Base-by-base conservation (phyloP, 257 asterid genomes). In the Cynanchum wilfordii region DNA sequence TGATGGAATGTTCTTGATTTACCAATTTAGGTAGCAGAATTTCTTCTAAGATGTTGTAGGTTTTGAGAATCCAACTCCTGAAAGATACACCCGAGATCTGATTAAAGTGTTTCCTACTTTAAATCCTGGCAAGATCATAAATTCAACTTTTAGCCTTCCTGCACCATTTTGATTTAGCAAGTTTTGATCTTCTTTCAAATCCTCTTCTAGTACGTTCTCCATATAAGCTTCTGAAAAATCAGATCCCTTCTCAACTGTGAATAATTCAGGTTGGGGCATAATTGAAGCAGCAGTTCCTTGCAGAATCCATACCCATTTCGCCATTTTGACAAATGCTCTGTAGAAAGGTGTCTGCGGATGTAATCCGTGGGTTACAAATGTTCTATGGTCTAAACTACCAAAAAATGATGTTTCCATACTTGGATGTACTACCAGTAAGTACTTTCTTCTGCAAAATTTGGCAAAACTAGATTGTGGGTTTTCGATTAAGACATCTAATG, bases 111-210 rank as follows among this genome's bases (percentile, higher is more conserved):
- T 83, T 55, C 91, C 89, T 27, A 83, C 63, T 78, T 73, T 80
- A 81, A 89, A 91, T 29, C 97, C 97, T 20, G 97, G 96, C 82
- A 84, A 82, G 77, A 89, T 82, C 96, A 91, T 86, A 74, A 91
- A 87, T 82, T 88, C 97, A n/a, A 89, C 96, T 82, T 77, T 84
- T 75, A 64, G 80, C 68, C 82, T 82, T 76, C 80, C 81, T 69
- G 73, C 75, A 47, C 74, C 80, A 33, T 5, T 33, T 55, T 71
- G 78, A 72, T 75, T 80, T 76, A 51, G 25, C 65, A 75, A 55
- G 66, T 73, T 27, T 66, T 73, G 80, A 73, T 79, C 84, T 71
- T 85, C 88, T 77, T 79, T 85, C 67, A 84, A 77, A 83, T 88
- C 95, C 54, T 84, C 90, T 42, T 84, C 90, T 8, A 40, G 45